Percentiles rank a stretch among this genome's conserved stretches.
These are phyloP conservation scores for Russula compacta DNA, from an alignment of 768 basidiomycete species.

Conservation along the genomic window DNA sequence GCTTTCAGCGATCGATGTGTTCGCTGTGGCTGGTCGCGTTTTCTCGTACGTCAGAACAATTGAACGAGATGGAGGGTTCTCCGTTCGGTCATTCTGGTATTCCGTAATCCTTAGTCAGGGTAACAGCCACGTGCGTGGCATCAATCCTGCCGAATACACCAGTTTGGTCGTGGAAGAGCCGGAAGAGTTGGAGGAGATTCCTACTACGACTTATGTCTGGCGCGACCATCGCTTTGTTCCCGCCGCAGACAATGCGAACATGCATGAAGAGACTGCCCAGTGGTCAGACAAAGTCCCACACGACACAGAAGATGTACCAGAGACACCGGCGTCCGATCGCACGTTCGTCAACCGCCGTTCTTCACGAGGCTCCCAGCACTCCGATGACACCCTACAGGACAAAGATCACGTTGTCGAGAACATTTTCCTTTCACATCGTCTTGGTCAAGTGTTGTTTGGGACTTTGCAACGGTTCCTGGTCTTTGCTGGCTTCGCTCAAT, in stretches of 20 bases:
- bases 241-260: constrained; percentile 12
- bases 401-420: constrained; percentile 8
- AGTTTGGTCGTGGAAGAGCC: constrained; percentile 47
- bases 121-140: constrained; percentile 17
- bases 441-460: constrained; percentile 43
- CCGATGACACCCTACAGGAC: constrained; percentile 51
- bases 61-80: constrained; percentile 31
- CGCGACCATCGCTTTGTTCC: not conserved
- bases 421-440: constrained; percentile 28
- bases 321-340: constrained; percentile 42
- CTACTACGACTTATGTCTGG: constrained; percentile 28
- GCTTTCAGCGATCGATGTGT: constrained; percentile 47
- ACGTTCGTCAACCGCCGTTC: constrained; percentile 45
- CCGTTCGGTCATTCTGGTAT: constrained; percentile 46
- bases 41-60: constrained; percentile 35
- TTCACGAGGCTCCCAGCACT: constrained; percentile 34
- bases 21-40: constrained; percentile 42
- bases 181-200: constrained; percentile 46
- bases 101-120: constrained; percentile 46
- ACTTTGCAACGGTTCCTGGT: constrained; percentile 56
- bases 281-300: constrained; percentile 43
- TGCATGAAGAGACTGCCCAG: constrained; percentile 34
- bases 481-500: constrained; percentile 57
- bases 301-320: constrained; percentile 36
- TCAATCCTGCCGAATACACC: constrained; percentile 41